Conservation (phyloP, 2,329 filamentous ascomycete genomes). For the Torrubiella hemipterigena region DNA sequence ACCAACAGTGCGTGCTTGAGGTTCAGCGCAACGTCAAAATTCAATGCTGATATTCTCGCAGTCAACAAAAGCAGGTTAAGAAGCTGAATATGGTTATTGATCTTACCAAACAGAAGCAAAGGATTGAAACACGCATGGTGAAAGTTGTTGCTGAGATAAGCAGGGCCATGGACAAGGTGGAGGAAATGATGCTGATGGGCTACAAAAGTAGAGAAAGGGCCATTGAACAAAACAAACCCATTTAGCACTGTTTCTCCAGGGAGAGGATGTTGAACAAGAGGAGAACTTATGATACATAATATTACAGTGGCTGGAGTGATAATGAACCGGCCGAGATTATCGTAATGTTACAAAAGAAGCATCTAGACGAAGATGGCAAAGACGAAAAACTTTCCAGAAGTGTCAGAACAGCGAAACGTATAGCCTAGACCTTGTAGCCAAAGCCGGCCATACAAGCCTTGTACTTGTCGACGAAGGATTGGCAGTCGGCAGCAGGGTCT, state of each 20-base stretch:
- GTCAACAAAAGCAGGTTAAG: too few relatives aligned
- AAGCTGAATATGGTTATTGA: not conserved
- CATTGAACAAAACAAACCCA: slow-evolving; percentile 7
- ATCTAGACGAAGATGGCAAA: too few relatives aligned
- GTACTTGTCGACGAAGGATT: slow-evolving; percentile 73
- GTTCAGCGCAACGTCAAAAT: too few relatives aligned
- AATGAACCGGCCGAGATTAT: not conserved
- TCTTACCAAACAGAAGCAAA: slow-evolving; percentile 2
- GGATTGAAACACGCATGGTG: slow-evolving; percentile 4
- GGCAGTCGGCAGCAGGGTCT: slow-evolving; percentile 76
- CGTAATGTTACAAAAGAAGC: too few relatives aligned
- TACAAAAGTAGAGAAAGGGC: slow-evolving; percentile 16
- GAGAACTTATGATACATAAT: not conserved
- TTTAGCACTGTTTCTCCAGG: too few relatives aligned
- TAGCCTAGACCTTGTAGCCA: slow-evolving; percentile 69
- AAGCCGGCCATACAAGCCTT: slow-evolving; percentile 85
- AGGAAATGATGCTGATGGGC: slow-evolving; percentile 17
- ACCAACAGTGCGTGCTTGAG: too few relatives aligned
- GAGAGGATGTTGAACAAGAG: too few relatives aligned
- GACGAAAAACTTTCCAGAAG: too few relatives aligned
- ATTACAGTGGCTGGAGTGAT: not conserved
- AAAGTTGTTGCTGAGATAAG: too few relatives aligned
- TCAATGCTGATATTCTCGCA: too few relatives aligned
- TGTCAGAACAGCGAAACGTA: too few relatives aligned
- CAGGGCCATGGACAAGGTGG: slow-evolving; percentile 11